These are phyloP conservation scores for Lepidopterella palustris DNA, from an alignment of 495 filamentous ascomycete species.

Conservation along the genomic window DNA sequence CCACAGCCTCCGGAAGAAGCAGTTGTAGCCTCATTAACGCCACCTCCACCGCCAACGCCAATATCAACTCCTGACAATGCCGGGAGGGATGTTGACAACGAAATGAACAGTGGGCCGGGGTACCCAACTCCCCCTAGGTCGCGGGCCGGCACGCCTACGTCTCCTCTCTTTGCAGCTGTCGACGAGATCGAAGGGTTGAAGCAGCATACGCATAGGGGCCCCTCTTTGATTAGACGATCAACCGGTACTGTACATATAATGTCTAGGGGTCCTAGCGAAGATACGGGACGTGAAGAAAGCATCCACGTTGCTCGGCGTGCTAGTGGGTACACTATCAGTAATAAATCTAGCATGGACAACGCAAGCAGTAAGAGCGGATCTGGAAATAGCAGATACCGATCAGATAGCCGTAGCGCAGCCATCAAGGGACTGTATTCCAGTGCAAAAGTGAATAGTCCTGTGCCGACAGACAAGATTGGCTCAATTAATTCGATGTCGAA, in stretches of 20 bases:
- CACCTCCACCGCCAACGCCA: too few relatives aligned
- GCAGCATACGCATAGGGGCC: slow-evolving; percentile 1
- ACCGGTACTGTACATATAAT: too few relatives aligned
- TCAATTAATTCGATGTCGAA: background rate
- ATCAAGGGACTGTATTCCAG: slow-evolving; percentile 26
- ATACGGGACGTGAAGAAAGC: slow-evolving; percentile 4
- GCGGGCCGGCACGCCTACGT: slow-evolving; percentile 13
- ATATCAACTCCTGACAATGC: background rate
- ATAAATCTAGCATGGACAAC: slow-evolving; percentile 9
- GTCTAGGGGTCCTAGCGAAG: too few relatives aligned
- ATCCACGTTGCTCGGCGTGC: slow-evolving; percentile 16
- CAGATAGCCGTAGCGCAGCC: slow-evolving; percentile 23
- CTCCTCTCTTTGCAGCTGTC: slow-evolving; percentile 23
- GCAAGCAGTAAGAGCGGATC: background rate
- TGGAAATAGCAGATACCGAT: background rate
- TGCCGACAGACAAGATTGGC: background rate
- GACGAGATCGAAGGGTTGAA: slow-evolving; percentile 22
- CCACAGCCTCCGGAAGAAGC: slow-evolving; percentile 7
- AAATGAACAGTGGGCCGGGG: background rate
- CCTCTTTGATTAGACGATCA: slow-evolving; percentile 13
- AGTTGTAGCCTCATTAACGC: too few relatives aligned
- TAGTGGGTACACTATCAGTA: slow-evolving; percentile 18
- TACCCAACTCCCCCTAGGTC: slow-evolving; percentile 8
- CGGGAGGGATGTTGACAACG: background rate
- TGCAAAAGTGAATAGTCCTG: background rate